Evolutionary conservation across 805 yeast species (phyloP).

Genomic region (Myxozyma melibiosi): DNA sequence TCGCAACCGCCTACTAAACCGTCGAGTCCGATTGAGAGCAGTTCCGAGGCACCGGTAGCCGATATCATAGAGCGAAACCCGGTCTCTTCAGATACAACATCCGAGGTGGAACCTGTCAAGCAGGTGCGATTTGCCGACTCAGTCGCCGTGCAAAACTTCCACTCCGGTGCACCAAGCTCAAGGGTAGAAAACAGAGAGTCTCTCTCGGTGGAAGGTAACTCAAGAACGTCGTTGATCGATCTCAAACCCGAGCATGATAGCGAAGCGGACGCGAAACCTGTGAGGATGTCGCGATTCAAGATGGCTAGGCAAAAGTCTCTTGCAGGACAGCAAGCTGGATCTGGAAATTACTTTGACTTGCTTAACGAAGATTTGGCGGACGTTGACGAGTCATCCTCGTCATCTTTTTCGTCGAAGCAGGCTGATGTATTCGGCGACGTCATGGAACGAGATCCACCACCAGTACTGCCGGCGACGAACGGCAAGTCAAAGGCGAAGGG

Average conservation of each 20-base stretch:
- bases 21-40: neutral
- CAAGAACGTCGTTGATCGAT: neutral
- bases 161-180: conserved; percentile 18
- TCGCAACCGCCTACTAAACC: neutral
- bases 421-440: too few relatives aligned
- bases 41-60: too few relatives aligned
- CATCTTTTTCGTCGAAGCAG: neutral
- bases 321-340: neutral
- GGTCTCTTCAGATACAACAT: neutral
- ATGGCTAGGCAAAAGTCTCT: neutral
- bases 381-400: neutral
- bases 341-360: neutral
- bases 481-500: too few relatives aligned
- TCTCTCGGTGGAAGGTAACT: neutral
- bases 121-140: conserved; percentile 56
- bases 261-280: neutral
- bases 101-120: conserved; percentile 17
- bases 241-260: conserved; percentile 17
- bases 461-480: too few relatives aligned
- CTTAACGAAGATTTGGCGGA: neutral
- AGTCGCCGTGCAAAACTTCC: conserved; percentile 62
- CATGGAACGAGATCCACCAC: too few relatives aligned
- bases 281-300: conserved; percentile 12
- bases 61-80: neutral
- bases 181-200: conserved; percentile 2